Percentiles rank a stretch among this genome's conserved stretches.
Conservation (phyloP, 495 filamentous ascomycete species). For the Penicillium ucsense region DNA sequence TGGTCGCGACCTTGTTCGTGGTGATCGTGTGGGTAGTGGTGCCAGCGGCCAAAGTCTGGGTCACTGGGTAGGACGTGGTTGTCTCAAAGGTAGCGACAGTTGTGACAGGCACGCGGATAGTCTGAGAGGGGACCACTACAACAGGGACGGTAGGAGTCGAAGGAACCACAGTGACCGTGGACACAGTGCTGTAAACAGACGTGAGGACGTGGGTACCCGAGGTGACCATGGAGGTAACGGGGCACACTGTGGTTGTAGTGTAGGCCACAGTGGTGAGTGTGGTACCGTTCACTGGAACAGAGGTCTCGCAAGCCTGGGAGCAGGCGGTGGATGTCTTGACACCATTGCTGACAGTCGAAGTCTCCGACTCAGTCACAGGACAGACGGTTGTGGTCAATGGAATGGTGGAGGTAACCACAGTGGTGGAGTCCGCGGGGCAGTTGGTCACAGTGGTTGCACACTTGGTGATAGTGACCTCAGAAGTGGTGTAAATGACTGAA, state of each 20-base stretch:
- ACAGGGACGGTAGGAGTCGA: neutral
- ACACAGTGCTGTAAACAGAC: neutral
- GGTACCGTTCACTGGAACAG: neutral
- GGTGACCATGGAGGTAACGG: neutral
- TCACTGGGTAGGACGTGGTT: neutral
- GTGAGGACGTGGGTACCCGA: neutral
- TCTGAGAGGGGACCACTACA: neutral
- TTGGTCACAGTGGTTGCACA: conserved; percentile 48
- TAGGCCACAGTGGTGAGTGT: neutral
- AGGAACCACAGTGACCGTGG: neutral
- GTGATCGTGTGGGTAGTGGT: neutral
- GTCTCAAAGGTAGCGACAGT: neutral
- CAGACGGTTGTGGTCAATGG: conserved; percentile 31
- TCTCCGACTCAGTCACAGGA: neutral
- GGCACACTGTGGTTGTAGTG: conserved; percentile 1
- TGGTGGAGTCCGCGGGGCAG: conserved; percentile 43
- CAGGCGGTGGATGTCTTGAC: neutral
- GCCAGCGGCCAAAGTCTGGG: neutral
- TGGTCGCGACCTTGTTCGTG: neutral
- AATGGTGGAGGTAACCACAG: conserved; percentile 45
- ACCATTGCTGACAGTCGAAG: neutral
- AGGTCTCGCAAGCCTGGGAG: neutral
- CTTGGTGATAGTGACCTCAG: conserved; percentile 46
- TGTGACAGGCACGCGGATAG: neutral
- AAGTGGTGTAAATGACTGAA: conserved; percentile 51